Evolutionary conservation across 306 rosid species (phyloP).

Genomic region (Quercus glauca): DNA sequence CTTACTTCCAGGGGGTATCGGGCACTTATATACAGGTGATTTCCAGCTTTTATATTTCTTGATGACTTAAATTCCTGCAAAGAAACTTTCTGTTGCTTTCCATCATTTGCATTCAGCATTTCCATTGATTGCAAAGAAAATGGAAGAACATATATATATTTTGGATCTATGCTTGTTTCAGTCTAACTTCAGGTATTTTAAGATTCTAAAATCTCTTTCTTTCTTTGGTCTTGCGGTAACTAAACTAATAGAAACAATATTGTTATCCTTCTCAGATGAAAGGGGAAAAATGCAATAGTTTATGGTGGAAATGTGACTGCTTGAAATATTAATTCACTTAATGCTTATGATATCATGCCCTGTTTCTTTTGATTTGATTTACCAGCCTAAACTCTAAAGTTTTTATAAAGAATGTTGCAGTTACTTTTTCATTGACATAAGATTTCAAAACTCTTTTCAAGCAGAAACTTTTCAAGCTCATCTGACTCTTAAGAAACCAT

Average conservation of each 20-base stretch:
- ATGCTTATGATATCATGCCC: neutral
- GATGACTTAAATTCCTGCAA: neutral
- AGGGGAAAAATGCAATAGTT: neutral
- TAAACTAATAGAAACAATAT: neutral
- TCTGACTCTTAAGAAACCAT: neutral
- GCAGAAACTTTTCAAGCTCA: neutral
- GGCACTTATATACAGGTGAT: conserved; percentile 86
- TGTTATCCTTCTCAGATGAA: too few relatives aligned
- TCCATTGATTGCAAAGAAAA: neutral
- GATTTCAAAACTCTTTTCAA: neutral
- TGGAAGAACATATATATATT: neutral
- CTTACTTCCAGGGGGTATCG: conserved; percentile 75
- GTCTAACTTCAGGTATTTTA: neutral
- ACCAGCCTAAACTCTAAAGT: neutral
- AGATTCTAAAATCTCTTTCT: neutral
- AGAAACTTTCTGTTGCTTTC: neutral
- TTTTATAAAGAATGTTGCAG: neutral
- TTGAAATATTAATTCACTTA: neutral
- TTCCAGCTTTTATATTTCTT: conserved; percentile 1
- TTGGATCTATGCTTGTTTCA: neutral
- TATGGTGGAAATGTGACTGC: neutral
- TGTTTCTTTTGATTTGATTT: neutral
- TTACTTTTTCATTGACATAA: neutral
- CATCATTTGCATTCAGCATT: neutral
- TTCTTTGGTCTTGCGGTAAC: neutral